phyloP scores from a whole-genome alignment of 129 eudicot species.

The Pittosporum tobira region DNA sequence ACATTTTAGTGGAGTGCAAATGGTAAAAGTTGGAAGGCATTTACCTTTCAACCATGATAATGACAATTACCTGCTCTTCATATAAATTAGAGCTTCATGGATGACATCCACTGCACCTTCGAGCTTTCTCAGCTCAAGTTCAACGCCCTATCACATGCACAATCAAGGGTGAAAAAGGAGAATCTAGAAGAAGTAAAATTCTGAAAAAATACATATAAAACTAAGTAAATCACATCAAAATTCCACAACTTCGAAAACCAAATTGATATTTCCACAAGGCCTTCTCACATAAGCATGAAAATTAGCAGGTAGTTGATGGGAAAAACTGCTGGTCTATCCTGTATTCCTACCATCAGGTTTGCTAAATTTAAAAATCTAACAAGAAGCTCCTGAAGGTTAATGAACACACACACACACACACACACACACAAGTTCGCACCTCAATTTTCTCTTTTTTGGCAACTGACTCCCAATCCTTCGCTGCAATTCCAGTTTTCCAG shows the following conservation, averaged over 20 bases:
- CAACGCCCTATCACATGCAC: constrained; percentile 57
- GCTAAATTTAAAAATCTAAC: neutral
- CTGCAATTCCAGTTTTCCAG: constrained; percentile 93
- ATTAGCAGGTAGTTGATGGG: neutral
- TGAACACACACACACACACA: neutral
- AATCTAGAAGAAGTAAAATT: no score
- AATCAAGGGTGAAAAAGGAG: constrained; percentile 15
- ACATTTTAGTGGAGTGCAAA: no score
- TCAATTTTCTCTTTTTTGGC: constrained; percentile 83
- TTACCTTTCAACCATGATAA: neutral
- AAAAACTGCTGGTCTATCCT: neutral
- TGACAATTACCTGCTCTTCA: constrained; percentile 46
- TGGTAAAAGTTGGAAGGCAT: no score
- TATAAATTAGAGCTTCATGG: constrained; percentile 66
- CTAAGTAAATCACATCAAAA: no score
- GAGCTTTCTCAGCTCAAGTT: constrained; percentile 85
- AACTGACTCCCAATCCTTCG: constrained; percentile 92
- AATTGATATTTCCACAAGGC: no score
- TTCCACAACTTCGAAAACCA: no score
- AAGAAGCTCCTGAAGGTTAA: no score
- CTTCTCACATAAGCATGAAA: neutral
- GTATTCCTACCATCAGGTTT: neutral
- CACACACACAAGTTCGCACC: constrained; percentile 23
- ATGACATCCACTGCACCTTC: constrained; percentile 92
- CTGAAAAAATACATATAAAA: no score